phyloP scores from a whole-genome alignment of 129 eudicot genomes.

The Tagetes erecta region DNA sequence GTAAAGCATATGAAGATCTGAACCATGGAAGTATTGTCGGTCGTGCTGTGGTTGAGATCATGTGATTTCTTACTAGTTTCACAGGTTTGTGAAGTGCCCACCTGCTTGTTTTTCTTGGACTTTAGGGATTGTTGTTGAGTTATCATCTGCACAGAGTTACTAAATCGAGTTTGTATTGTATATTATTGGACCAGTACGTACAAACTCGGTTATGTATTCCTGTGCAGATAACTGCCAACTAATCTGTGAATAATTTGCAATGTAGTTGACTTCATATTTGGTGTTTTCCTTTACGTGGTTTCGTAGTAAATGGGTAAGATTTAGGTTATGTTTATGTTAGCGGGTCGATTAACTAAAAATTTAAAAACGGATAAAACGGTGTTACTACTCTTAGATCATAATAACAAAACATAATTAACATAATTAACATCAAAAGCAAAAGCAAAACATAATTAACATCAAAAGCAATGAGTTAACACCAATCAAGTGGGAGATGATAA shows the following conservation, averaged over 20 bases:
- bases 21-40: slow-evolving; percentile 75
- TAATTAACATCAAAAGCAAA: background rate
- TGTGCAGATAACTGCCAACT: background rate
- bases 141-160: background rate
- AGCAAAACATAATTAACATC: background rate
- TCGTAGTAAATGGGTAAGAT: background rate
- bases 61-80: slow-evolving; percentile 35
- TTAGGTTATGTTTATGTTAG: background rate
- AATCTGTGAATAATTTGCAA: slow-evolving; percentile 1
- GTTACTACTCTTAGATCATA: no score
- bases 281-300: background rate
- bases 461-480: background rate
- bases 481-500: background rate
- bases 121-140: background rate
- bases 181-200: background rate
- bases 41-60: slow-evolving; percentile 87
- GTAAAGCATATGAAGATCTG: slow-evolving; percentile 78
- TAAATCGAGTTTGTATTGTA: background rate
- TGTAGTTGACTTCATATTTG: background rate
- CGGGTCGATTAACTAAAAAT: no score
- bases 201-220: background rate
- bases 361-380: no score
- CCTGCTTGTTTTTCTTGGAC: background rate
- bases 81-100: background rate
- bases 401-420: no score